These are phyloP conservation scores for Claviceps digitariae DNA, from an alignment of 2,329 filamentous ascomycete species.

Conservation along the genomic window DNA sequence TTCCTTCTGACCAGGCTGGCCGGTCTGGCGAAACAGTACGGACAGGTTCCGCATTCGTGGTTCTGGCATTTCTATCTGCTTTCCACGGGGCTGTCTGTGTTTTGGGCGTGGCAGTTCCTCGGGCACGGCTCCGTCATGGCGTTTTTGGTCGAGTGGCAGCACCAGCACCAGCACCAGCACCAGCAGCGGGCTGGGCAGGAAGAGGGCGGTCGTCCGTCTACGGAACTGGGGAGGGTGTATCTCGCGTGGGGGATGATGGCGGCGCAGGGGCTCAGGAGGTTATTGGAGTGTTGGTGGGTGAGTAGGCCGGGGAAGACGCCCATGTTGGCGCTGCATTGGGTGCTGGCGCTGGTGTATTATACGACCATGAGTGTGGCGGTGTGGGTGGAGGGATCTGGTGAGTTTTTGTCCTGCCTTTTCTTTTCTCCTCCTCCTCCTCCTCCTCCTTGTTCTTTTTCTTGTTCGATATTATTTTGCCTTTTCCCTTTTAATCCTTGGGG, in stretches of 20 bases:
- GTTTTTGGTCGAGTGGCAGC: constrained; percentile 28
- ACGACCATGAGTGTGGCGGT: constrained; percentile 56
- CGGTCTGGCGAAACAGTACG: constrained; percentile 12
- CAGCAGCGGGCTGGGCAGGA: background rate
- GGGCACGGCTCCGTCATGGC: constrained; percentile 39
- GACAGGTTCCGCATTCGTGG: constrained; percentile 72
- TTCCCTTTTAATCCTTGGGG: too few species aligned
- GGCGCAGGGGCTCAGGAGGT: constrained; percentile 58
- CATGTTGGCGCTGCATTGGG: constrained; percentile 82
- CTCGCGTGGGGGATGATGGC: constrained; percentile 61
- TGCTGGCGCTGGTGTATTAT: constrained; percentile 69
- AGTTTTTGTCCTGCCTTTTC: constrained; percentile 12
- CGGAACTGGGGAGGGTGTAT: constrained; percentile 48
- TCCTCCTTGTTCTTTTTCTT: background rate
- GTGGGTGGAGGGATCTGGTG: constrained; percentile 74
- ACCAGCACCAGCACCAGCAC: background rate
- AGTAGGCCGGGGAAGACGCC: constrained; percentile 48
- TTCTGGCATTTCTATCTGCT: constrained; percentile 78
- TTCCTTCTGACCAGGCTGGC: background rate
- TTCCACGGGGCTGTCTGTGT: constrained; percentile 54
- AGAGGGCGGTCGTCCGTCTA: constrained; percentile 14
- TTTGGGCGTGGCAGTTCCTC: constrained; percentile 59
- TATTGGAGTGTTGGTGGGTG: constrained; percentile 60
- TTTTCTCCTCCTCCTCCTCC: background rate
- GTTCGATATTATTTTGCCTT: background rate